A percentile compares a stretch with the other conserved stretches of the same genome.
phyloP scores from a whole-genome alignment of 2,329 filamentous ascomycete species.

The Colletotrichum tropicicola region DNA sequence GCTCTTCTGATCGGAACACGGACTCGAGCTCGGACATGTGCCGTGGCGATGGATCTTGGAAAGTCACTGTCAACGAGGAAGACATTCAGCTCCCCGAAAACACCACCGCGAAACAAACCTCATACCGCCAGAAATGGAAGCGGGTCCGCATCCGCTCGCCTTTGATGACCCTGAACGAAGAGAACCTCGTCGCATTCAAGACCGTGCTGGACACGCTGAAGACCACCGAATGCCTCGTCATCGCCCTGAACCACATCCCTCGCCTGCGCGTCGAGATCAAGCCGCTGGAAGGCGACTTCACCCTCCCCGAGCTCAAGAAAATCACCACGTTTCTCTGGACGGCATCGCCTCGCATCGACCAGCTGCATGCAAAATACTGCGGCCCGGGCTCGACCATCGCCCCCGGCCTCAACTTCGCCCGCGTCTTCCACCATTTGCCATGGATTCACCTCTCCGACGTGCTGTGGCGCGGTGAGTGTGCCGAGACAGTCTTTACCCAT shows the following conservation, averaged over 20 bases:
- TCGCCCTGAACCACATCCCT: background rate
- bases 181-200: background rate
- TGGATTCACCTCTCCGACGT: background rate
- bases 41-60: background rate
- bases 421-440: background rate
- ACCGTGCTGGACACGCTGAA: background rate
- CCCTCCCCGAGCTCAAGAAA: background rate
- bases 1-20: too few relatives aligned
- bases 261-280: background rate
- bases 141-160: constrained; percentile 1
- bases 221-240: background rate
- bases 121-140: background rate
- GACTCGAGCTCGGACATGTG: too few relatives aligned
- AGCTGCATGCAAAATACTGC: constrained; percentile 1
- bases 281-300: background rate
- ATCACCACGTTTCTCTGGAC: constrained; percentile 10
- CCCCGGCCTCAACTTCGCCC: constrained; percentile 11
- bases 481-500: background rate
- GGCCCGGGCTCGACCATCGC: background rate
- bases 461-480: background rate
- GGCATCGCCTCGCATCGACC: background rate
- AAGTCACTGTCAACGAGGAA: background rate
- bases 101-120: background rate
- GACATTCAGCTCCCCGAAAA: background rate
- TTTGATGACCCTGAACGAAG: background rate